Conservation (phyloP, 768 basidiomycete species). For the Xerocomellus amylosporus region DNA sequence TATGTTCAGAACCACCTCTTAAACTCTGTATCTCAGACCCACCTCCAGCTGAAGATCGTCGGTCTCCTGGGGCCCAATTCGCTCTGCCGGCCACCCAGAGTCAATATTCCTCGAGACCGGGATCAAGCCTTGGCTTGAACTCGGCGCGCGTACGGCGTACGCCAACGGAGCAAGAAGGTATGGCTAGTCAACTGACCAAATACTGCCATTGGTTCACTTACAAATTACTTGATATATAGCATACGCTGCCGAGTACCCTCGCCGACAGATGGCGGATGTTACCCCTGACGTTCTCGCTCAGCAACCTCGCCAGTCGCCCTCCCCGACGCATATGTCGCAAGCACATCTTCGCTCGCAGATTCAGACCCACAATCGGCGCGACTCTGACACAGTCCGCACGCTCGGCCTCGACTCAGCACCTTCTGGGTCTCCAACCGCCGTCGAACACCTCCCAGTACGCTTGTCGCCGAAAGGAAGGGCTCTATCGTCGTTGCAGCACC, state of each 20-base stretch:
- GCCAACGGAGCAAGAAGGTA: slow-evolving; percentile 46
- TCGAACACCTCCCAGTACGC: slow-evolving; percentile 38
- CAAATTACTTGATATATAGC: slow-evolving; percentile 15
- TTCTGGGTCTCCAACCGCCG: slow-evolving; percentile 55
- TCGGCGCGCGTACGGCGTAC: slow-evolving; percentile 39
- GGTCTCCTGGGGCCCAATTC: slow-evolving; percentile 22
- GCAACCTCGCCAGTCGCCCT: slow-evolving; percentile 51
- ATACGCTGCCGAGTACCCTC: slow-evolving; percentile 25
- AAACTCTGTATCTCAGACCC: slow-evolving; percentile 26
- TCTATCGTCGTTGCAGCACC: slow-evolving; percentile 22
- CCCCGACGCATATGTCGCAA: slow-evolving; percentile 41
- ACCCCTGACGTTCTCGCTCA: slow-evolving; percentile 17
- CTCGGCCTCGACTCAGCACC: slow-evolving; percentile 36
- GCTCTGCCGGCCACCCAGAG: slow-evolving; percentile 18
- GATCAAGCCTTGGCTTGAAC: slow-evolving; percentile 42
- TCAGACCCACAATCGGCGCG: slow-evolving; percentile 59
- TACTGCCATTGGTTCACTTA: slow-evolving; percentile 7
- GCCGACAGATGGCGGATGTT: slow-evolving; percentile 13
- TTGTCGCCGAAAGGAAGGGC: slow-evolving; percentile 31
- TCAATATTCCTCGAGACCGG: slow-evolving; percentile 38
- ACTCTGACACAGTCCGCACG: slow-evolving; percentile 73
- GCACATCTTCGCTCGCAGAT: slow-evolving; percentile 30
- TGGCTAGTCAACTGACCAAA: slow-evolving; percentile 12
- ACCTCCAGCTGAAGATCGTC: slow-evolving; percentile 27
- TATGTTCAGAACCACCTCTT: slow-evolving; percentile 24